Evolutionary conservation across 2,329 filamentous ascomycete species (phyloP), one percentile per base, ranked within the genome.

Genomic region (Fusarium torulosum): DNA sequence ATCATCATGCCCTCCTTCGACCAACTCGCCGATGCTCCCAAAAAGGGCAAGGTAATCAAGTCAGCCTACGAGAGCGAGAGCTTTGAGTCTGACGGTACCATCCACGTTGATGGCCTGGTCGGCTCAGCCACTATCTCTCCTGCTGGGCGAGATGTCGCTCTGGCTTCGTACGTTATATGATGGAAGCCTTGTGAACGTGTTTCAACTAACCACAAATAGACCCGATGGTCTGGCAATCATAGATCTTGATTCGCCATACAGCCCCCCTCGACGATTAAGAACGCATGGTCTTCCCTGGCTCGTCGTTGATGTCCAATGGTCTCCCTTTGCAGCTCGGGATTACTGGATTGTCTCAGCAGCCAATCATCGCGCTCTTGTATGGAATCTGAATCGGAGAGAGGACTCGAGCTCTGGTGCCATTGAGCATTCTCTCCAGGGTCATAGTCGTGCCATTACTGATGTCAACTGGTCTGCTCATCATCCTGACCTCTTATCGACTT

Each of bases 271-370:
- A 19, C 91, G 94, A 73, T 85, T 97, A 46, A 86, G 85, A 71
- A 91, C 91, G 65, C 93, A 97, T 79, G 91, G 93, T 55, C 90
- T 93, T 42, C 91, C 93, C n/a, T 97, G 94, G 93, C 89, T 97
- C 51, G 94, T 97, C 7, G 94, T 95, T 13, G 95, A 97, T 78
- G 94, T 97, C 29, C 95, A 97, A 79, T 97, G 95, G 95, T 97
- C 93, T 13, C 95, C 95, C 1, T 97, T 97, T 77, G 92, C 94
- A 14, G 88, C 87, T 20, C 88, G 94, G 46, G 92, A 97, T 77
- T 94, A 94, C 74, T 97, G 95, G 94, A 91, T 97, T 19, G 92
- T 93, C 35, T 97, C 93, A 60, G 97, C 94, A 1, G 95, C 94
- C 19, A 97, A 97, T 76, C 94, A 97, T 77, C 93, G 96, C 71